These are phyloP conservation scores for Corymbia citriodora DNA, from an alignment of 441 rosid species.

Conservation along the genomic window DNA sequence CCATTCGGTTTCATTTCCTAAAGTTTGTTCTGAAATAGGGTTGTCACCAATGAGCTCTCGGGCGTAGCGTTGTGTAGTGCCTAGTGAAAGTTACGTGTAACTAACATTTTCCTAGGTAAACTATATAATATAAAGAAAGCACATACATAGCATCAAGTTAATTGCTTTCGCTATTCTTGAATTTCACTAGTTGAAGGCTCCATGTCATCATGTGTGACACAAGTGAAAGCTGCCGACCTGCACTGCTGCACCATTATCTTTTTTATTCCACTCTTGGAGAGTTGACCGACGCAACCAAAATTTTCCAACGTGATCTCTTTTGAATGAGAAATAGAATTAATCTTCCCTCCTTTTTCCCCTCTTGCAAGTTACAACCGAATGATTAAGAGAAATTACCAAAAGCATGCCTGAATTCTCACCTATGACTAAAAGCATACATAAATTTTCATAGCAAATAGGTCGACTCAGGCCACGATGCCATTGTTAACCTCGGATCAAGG, in stretches of 20 bases:
- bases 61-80: not conserved
- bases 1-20: not conserved
- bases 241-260: not conserved
- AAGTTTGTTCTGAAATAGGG: not conserved
- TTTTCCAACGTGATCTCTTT: not conserved
- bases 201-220: not conserved
- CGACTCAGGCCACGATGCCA: not conserved
- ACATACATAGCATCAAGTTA: conserved; percentile 5
- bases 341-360: not conserved
- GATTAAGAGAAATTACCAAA: not conserved
- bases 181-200: not conserved
- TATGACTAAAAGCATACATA: not conserved
- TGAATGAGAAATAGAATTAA: not conserved
- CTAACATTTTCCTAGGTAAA: not conserved
- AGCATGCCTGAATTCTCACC: not conserved
- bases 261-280: not conserved
- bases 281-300: not conserved
- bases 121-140: not conserved
- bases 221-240: not conserved
- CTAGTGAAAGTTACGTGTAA: not conserved
- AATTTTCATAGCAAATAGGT: not conserved
- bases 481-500: not conserved
- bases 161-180: not conserved
- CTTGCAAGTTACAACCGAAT: not conserved
- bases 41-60: not conserved